Percentiles rank a stretch among this genome's conserved stretches.
phyloP scores from a whole-genome alignment of 192 early-diverging fungal species.

The Bifiguratus adelaidae region DNA sequence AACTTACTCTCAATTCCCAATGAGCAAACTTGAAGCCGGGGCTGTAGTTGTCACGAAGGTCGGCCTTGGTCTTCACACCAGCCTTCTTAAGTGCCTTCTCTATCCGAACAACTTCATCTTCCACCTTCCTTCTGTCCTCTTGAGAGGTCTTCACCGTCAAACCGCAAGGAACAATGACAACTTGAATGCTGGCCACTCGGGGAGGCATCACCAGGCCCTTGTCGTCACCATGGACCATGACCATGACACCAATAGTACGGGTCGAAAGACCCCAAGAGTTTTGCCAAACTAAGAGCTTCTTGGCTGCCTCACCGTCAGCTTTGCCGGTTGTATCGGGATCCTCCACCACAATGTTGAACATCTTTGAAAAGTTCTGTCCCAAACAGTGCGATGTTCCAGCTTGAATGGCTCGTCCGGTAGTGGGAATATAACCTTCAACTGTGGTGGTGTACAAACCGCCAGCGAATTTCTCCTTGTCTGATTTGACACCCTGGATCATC shows the following conservation, averaged over 20 bases:
- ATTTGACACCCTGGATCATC: slow-evolving; percentile 93
- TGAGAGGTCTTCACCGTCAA: slow-evolving; percentile 78
- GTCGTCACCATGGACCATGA: slow-evolving; percentile 98
- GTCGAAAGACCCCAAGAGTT: slow-evolving; percentile 99
- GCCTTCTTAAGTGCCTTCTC: slow-evolving; percentile 51
- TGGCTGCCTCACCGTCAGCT: slow-evolving; percentile 46
- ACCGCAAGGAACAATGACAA: slow-evolving; percentile 88
- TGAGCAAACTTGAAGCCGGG: slow-evolving; percentile 99
- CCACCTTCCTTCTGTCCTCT: slow-evolving; percentile 55
- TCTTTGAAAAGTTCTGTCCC: slow-evolving; percentile 99
- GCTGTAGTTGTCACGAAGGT: slow-evolving; percentile 75
- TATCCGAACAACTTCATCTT: slow-evolving; percentile 61
- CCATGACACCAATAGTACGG: slow-evolving; percentile 96
- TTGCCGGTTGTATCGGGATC: slow-evolving; percentile 55
- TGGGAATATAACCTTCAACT: slow-evolving; percentile 93
- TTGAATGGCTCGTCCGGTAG: slow-evolving; percentile 96
- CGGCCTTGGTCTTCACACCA: slow-evolving; percentile 72
- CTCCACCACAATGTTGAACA: slow-evolving; percentile 94
- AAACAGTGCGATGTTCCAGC: slow-evolving; percentile 97
- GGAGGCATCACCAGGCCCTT: slow-evolving; percentile 98
- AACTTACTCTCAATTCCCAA: slow-evolving; percentile 81
- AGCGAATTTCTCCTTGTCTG: slow-evolving; percentile 99
- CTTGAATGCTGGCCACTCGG: slow-evolving; percentile 80
- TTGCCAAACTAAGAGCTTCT: slow-evolving; percentile 87
- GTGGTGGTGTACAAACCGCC: slow-evolving; percentile 97